Conservation (phyloP, 2,329 filamentous ascomycete genomes). For the Colletotrichum filicis region DNA sequence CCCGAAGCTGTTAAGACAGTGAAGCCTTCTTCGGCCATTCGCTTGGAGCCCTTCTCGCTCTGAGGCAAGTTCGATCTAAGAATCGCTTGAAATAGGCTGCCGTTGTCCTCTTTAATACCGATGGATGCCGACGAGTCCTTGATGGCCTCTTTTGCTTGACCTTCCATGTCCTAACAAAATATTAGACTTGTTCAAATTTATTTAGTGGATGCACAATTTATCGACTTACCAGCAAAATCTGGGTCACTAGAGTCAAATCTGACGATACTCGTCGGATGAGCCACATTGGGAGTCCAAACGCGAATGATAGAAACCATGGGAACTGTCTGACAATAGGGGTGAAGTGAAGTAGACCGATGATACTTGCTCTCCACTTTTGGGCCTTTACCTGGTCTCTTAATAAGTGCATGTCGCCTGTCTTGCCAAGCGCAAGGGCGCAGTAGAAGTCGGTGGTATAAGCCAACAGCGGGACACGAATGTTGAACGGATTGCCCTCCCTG, state of each 20-base stretch:
- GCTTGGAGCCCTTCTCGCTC: neutral
- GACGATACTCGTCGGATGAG: neutral
- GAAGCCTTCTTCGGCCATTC: slow-evolving; percentile 49
- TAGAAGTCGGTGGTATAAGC: neutral
- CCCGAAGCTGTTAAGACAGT: slow-evolving; percentile 48
- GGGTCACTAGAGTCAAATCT: neutral
- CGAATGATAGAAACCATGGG: neutral
- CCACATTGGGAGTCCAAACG: neutral
- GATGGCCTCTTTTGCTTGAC: neutral
- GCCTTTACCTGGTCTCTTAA: neutral
- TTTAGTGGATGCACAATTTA: no score
- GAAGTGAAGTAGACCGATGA: neutral
- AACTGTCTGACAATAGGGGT: neutral
- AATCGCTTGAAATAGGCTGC: slow-evolving; percentile 39
- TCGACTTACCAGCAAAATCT: neutral
- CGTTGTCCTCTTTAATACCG: no score
- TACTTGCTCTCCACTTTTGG: neutral
- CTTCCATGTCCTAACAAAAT: no score
- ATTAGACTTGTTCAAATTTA: no score
- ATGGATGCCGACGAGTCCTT: neutral
- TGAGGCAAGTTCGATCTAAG: slow-evolving; percentile 43
- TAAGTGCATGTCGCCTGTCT: neutral
- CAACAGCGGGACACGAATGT: neutral
- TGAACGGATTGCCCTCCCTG: neutral
- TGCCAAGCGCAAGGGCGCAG: neutral